phyloP scores from a whole-genome alignment of 2,329 filamentous ascomycete species.

The Cladosporium colombiae region DNA sequence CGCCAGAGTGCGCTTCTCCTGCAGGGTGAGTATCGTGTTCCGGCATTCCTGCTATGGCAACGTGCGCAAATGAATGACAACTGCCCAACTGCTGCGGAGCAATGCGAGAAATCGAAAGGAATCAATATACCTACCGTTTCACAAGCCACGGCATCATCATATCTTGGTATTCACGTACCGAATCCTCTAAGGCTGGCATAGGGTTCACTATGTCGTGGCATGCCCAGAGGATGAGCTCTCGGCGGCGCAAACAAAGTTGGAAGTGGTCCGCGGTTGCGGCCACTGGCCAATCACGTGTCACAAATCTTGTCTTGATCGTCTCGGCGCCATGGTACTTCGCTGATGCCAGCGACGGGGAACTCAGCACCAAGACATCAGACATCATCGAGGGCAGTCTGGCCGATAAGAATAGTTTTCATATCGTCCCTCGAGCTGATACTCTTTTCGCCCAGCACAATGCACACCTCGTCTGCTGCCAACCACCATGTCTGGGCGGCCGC shows the following conservation, averaged over 20 bases:
- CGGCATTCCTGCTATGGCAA: slow-evolving; percentile 7
- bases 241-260: slow-evolving; percentile 14
- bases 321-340: slow-evolving; percentile 8
- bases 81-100: neutral
- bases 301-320: neutral
- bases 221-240: slow-evolving; percentile 10
- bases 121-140: slow-evolving; percentile 7
- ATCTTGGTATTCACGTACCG: neutral
- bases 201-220: slow-evolving; percentile 6
- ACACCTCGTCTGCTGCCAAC: neutral
- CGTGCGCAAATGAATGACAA: neutral
- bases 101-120: neutral
- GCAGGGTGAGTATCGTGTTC: slow-evolving; percentile 1
- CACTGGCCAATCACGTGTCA: neutral
- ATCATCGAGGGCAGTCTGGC: neutral
- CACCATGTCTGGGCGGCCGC: neutral
- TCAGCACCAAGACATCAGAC: slow-evolving; percentile 1
- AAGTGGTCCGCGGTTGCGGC: neutral
- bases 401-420: neutral
- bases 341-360: neutral
- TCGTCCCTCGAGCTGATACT: neutral
- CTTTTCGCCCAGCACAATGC: neutral
- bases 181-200: slow-evolving; percentile 10
- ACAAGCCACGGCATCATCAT: slow-evolving; percentile 12
- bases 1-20: neutral